phyloP scores from a whole-genome alignment of 2,329 filamentous ascomycete genomes.

The Microdochium trichocladiopsis region DNA sequence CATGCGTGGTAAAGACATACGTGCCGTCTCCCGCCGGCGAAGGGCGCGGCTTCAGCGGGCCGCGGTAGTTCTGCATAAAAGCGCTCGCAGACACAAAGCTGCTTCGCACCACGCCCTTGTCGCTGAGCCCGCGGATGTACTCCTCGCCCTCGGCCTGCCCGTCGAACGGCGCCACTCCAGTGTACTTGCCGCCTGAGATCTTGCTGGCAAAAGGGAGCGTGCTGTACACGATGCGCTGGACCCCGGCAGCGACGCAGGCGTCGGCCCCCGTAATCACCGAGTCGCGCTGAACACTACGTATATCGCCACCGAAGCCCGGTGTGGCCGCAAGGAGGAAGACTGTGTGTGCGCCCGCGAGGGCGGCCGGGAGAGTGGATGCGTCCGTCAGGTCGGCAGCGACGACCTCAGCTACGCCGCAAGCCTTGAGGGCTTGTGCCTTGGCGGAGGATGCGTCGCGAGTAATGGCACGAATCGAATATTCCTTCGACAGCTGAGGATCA shows the following conservation, averaged over 20 bases:
- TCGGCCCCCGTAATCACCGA: neutral
- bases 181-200: neutral
- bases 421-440: neutral
- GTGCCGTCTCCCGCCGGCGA: neutral
- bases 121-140: neutral
- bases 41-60: neutral
- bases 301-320: neutral
- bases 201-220: neutral
- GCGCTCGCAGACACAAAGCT: neutral
- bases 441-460: neutral
- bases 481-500: neutral
- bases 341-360: neutral
- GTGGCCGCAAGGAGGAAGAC: neutral
- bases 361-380: neutral
- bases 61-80: slow-evolving; percentile 1
- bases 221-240: neutral
- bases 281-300: neutral
- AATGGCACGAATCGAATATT: neutral
- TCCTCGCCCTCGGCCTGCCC: neutral
- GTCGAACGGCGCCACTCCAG: neutral
- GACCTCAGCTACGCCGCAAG: neutral
- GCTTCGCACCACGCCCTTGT: neutral
- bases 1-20: neutral
- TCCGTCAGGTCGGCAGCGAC: neutral
- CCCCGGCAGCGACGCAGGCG: neutral